phyloP scores from a whole-genome alignment of 2,329 filamentous ascomycete genomes.

The Colletotrichum euphorbiae region DNA sequence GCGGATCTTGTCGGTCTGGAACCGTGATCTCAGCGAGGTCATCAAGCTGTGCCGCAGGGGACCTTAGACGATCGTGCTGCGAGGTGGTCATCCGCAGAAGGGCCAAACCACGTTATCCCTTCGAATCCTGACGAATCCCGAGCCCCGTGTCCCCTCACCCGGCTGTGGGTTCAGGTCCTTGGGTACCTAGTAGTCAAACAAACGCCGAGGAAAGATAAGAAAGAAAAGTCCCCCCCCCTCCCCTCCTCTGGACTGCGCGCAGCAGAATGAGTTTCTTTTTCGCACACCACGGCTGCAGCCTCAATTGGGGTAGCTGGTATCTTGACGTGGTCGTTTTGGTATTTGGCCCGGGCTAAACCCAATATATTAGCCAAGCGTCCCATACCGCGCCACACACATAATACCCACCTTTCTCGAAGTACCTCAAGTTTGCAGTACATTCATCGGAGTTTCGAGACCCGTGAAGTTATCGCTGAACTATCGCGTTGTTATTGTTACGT shows the following conservation, averaged over 20 bases:
- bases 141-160: not conserved
- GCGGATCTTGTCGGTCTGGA: too few relatives aligned
- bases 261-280: constrained; percentile 10
- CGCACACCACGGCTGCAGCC: not conserved
- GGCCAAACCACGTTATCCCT: constrained; percentile 12
- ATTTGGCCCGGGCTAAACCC: too few relatives aligned
- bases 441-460: too few relatives aligned
- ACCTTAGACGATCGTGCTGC: not conserved
- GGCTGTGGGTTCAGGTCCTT: constrained; percentile 8
- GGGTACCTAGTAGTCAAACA: not conserved
- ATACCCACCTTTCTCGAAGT: too few relatives aligned
- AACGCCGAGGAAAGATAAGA: not conserved
- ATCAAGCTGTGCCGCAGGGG: too few relatives aligned
- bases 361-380: too few relatives aligned
- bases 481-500: too few relatives aligned
- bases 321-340: too few relatives aligned
- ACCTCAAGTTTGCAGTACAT: too few relatives aligned
- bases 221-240: not conserved
- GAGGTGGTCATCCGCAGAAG: not conserved
- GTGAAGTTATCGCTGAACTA: too few relatives aligned
- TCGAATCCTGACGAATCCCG: not conserved
- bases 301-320: too few relatives aligned
- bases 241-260: constrained; percentile 6
- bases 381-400: too few relatives aligned
- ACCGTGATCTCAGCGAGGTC: not conserved